These are phyloP conservation scores for Chalciporus piperatus DNA, from an alignment of 768 basidiomycete genomes.

Conservation along the genomic window DNA sequence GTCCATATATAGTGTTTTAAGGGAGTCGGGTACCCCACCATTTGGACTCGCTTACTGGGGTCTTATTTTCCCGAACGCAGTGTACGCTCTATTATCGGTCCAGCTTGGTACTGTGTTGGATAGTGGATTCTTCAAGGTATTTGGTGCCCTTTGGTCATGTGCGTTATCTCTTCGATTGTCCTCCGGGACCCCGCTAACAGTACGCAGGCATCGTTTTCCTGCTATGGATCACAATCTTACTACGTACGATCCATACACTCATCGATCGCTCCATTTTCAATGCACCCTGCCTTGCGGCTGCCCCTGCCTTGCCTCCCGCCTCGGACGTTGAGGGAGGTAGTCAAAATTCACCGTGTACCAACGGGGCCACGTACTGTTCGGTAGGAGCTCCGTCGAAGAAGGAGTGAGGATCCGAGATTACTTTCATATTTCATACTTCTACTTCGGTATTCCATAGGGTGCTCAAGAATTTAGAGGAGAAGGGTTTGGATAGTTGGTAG, in stretches of 20 bases:
- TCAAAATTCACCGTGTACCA: neutral
- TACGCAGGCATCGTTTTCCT: conserved; percentile 38
- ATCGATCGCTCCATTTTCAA: conserved; percentile 47
- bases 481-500: no score
- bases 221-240: conserved; percentile 41
- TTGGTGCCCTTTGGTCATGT: conserved; percentile 56
- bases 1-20: conserved; percentile 36
- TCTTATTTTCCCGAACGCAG: conserved; percentile 54
- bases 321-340: conserved; percentile 10
- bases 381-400: neutral
- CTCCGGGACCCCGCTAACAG: neutral
- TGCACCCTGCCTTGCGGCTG: conserved; percentile 40
- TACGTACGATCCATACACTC: conserved; percentile 43
- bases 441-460: no score
- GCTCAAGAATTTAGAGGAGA: no score
- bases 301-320: neutral
- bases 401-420: neutral
- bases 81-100: conserved; percentile 48
- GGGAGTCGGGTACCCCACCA: conserved; percentile 30
- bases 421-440: no score
- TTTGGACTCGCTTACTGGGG: conserved; percentile 55
- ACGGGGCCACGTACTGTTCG: neutral
- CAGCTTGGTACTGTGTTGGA: conserved; percentile 49
- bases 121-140: conserved; percentile 47
- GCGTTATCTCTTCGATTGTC: conserved; percentile 15